phyloP scores from a whole-genome alignment of 306 rosid species.

The Mimosa pudica region DNA sequence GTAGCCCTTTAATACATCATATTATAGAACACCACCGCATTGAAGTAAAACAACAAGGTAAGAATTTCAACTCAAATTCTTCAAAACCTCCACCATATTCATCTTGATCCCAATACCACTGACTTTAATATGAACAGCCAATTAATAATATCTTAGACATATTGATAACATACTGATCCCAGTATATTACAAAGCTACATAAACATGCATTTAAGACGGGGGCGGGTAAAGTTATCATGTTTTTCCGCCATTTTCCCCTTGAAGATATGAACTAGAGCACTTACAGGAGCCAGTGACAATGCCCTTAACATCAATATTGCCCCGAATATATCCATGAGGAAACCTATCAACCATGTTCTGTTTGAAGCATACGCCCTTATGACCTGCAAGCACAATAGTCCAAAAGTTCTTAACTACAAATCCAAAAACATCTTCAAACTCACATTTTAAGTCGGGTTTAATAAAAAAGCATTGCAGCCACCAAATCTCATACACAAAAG shows the following conservation, averaged over 20 bases:
- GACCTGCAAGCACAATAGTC: conserved; percentile 57
- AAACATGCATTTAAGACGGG: not conserved
- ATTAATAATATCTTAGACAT: not conserved
- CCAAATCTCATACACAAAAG: conserved; percentile 1
- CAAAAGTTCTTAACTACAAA: conserved; percentile 2
- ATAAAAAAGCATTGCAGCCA: not conserved
- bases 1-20: not conserved
- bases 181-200: not conserved
- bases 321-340: conserved; percentile 92
- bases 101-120: not conserved
- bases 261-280: conserved; percentile 34
- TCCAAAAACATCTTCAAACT: conserved; percentile 21
- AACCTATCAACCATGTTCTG: conserved; percentile 80
- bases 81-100: not conserved
- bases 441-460: conserved; percentile 2
- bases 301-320: conserved; percentile 94
- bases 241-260: not conserved
- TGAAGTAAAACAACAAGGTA: not conserved
- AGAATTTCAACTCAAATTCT: not conserved
- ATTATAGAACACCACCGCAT: not conserved
- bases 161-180: not conserved
- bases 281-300: conserved; percentile 91
- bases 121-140: not conserved
- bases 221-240: not conserved
- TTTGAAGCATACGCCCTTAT: conserved; percentile 86